Conservation (phyloP, 495 filamentous ascomycete genomes). For the Clavariopsis aquatica region DNA sequence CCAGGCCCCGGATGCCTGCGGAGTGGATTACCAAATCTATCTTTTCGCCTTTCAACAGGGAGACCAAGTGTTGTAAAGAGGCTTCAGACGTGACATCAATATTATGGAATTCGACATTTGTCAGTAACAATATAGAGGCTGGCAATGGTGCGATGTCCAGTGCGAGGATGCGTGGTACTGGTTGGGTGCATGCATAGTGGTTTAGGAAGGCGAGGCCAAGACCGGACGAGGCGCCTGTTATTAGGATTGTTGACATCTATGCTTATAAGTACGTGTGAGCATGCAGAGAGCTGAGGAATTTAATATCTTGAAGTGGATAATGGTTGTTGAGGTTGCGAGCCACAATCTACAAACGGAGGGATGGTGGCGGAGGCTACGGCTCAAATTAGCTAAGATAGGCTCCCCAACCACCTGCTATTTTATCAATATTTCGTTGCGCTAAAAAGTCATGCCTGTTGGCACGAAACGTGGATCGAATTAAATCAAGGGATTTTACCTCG, state of each 20-base stretch:
- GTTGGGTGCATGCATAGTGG: conserved; percentile 20
- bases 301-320: too few relatives aligned
- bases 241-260: conserved; percentile 32
- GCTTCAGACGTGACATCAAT: conserved; percentile 19
- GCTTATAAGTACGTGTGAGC: too few relatives aligned
- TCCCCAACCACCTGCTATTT: too few relatives aligned
- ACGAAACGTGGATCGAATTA: too few relatives aligned
- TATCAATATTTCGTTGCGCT: too few relatives aligned
- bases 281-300: too few relatives aligned
- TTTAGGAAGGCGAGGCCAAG: conserved; percentile 37
- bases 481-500: neutral
- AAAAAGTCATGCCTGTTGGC: too few relatives aligned
- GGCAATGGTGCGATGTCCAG: conserved; percentile 25
- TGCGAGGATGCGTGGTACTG: conserved; percentile 8
- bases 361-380: neutral
- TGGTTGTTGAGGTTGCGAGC: too few relatives aligned
- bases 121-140: neutral
- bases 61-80: conserved; percentile 24
- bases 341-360: too few relatives aligned
- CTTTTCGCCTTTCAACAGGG: conserved; percentile 17
- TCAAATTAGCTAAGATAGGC: neutral
- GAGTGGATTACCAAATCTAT: conserved; percentile 45
- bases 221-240: conserved; percentile 40
- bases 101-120: conserved; percentile 10
- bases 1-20: conserved; percentile 46